A percentile compares a stretch with the other conserved stretches of the same genome.
These are phyloP conservation scores for Plantago rigida DNA, from an alignment of 305 asterid species.

Conservation along the genomic window DNA sequence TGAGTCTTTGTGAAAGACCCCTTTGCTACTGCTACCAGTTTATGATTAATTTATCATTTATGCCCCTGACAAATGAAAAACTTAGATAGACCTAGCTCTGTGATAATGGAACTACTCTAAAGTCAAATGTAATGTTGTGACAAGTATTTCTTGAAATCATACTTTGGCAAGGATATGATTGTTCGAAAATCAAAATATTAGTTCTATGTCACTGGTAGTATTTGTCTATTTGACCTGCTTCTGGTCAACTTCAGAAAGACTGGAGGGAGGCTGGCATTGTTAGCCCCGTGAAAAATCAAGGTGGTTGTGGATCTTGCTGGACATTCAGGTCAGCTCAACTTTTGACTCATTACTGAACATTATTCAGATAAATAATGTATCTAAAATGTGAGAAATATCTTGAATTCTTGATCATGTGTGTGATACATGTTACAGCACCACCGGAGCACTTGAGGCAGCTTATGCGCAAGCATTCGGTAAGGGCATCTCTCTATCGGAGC, in stretches of 20 bases:
- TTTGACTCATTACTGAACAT: not conserved
- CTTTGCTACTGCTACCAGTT: not conserved
- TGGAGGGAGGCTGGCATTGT: slow-evolving; percentile 88
- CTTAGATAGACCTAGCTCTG: not conserved
- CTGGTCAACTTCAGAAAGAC: slow-evolving; percentile 47
- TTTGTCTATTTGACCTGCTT: too few relatives aligned
- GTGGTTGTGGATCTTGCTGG: slow-evolving; percentile 97
- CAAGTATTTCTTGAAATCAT: too few relatives aligned
- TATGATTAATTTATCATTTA: not conserved
- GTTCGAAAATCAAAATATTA: too few relatives aligned
- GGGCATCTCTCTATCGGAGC: slow-evolving; percentile 77
- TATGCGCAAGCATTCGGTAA: slow-evolving; percentile 71
- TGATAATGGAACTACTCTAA: not conserved
- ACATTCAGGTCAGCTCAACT: slow-evolving; percentile 65
- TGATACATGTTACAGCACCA: slow-evolving; percentile 45
- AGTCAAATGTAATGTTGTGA: too few relatives aligned
- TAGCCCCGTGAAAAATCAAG: slow-evolving; percentile 81
- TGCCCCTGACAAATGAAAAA: not conserved
- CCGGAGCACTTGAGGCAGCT: slow-evolving; percentile 97
- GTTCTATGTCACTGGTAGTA: too few relatives aligned
- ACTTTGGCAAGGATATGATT: not conserved
- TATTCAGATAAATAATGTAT: too few relatives aligned
- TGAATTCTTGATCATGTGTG: slow-evolving; percentile 23
- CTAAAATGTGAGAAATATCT: slow-evolving; percentile 29
- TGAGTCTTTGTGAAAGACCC: not conserved